phyloP scores from a whole-genome alignment of 352 stramenopile genomes.

The Globisporangium perplexum region DNA sequence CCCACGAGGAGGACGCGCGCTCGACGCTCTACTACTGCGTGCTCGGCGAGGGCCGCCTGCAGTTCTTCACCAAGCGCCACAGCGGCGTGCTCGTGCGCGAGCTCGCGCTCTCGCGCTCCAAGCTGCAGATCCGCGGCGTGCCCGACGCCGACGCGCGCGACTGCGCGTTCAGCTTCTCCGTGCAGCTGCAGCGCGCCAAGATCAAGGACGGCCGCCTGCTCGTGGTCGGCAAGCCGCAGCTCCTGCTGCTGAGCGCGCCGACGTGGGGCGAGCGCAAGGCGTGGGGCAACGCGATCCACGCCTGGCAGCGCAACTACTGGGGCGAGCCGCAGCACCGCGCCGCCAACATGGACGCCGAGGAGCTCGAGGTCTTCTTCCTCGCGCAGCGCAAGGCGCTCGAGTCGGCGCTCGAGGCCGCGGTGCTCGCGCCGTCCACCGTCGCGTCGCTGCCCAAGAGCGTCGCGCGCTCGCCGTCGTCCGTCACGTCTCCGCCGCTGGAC shows the following conservation, averaged over 20 bases:
- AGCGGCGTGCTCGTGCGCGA: conserved; percentile 60
- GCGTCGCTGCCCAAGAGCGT: conserved; percentile 1
- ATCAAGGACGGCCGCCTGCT: conserved; percentile 68
- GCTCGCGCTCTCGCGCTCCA: conserved; percentile 59
- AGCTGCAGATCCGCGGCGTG: conserved; percentile 75
- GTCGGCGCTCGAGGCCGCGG: conserved; percentile 30
- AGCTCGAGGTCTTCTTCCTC: conserved; percentile 72
- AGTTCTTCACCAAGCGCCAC: conserved; percentile 66
- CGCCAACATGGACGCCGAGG: conserved; percentile 38
- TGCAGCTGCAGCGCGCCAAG: conserved; percentile 61
- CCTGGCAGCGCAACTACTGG: conserved; percentile 86
- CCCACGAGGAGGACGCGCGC: conserved; percentile 59
- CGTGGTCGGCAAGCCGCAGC: conserved; percentile 45
- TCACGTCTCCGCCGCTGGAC: neutral
- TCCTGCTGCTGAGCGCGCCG: conserved; percentile 61
- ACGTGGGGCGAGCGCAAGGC: conserved; percentile 73
- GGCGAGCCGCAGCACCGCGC: conserved; percentile 61
- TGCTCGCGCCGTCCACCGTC: conserved; percentile 1
- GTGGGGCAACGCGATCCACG: conserved; percentile 85
- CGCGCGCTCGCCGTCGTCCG: neutral
- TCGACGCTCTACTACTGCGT: conserved; percentile 79
- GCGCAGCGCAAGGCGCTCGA: conserved; percentile 55
- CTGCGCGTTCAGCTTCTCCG: conserved; percentile 73
- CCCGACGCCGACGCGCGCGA: conserved; percentile 59
- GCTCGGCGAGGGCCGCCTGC: conserved; percentile 61